A percentile compares a stretch with the other conserved stretches of the same genome.
These are phyloP conservation scores for Boeremia exigua DNA, from an alignment of 2,329 filamentous ascomycete genomes.

Conservation along the genomic window DNA sequence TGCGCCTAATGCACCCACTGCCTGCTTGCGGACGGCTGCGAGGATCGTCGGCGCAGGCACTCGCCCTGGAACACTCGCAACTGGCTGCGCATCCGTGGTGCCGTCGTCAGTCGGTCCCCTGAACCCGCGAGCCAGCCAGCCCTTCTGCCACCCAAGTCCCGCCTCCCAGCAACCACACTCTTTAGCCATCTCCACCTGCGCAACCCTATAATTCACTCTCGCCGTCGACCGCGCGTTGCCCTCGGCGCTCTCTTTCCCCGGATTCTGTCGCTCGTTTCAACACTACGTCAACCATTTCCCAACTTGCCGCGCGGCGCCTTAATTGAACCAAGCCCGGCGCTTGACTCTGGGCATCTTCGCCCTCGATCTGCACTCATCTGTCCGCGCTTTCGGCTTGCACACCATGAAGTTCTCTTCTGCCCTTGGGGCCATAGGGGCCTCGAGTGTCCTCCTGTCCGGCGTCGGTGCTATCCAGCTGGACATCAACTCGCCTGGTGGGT, in stretches of 20 bases:
- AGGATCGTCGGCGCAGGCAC: slow-evolving; percentile 6
- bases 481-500: slow-evolving; percentile 37
- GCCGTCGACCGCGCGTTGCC: slow-evolving; percentile 5
- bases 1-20: slow-evolving; percentile 10
- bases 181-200: slow-evolving; percentile 9
- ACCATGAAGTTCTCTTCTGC: slow-evolving; percentile 46
- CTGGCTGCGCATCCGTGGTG: slow-evolving; percentile 11
- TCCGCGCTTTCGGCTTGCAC: slow-evolving; percentile 18
- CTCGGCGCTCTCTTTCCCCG: slow-evolving; percentile 21
- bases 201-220: slow-evolving; percentile 6
- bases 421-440: slow-evolving; percentile 40
- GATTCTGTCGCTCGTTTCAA: slow-evolving; percentile 39
- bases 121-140: slow-evolving; percentile 3
- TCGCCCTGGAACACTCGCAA: slow-evolving; percentile 4
- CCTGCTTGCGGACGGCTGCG: slow-evolving; percentile 3
- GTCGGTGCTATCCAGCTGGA: slow-evolving; percentile 42
- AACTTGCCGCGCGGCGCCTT: slow-evolving; percentile 15
- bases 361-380: slow-evolving; percentile 7
- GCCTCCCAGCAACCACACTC: slow-evolving; percentile 11
- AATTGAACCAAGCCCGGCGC: slow-evolving; percentile 28
- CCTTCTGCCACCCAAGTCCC: neutral
- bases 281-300: slow-evolving; percentile 27
- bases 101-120: slow-evolving; percentile 4
- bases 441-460: slow-evolving; percentile 39
- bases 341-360: slow-evolving; percentile 29